These are phyloP conservation scores for Wickerhamiella bombiphila DNA, from an alignment of 805 yeast species.

Conservation along the genomic window DNA sequence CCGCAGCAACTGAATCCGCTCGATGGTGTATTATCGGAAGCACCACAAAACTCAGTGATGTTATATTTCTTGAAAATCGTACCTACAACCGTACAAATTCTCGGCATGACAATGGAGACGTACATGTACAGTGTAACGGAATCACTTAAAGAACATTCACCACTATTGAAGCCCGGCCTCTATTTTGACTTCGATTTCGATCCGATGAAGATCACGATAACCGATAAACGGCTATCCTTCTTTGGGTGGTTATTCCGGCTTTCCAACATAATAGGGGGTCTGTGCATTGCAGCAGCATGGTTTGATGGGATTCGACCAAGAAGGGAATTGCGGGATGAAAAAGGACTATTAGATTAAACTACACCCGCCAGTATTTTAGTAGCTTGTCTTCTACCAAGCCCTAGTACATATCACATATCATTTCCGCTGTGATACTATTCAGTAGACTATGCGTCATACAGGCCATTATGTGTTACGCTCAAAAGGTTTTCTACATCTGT, in stretches of 20 bases:
- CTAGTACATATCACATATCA: too few relatives aligned
- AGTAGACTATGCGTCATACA: too few relatives aligned
- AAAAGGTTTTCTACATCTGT: too few relatives aligned
- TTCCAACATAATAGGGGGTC: slow-evolving; percentile 72
- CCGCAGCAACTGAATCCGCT: slow-evolving; percentile 82
- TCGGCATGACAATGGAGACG: slow-evolving; percentile 64
- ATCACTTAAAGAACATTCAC: background rate
- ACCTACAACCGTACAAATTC: slow-evolving; percentile 50
- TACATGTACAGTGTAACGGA: slow-evolving; percentile 54
- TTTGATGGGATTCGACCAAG: background rate
- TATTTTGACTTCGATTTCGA: slow-evolving; percentile 79
- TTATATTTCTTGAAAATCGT: slow-evolving; percentile 66
- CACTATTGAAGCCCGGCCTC: slow-evolving; percentile 48
- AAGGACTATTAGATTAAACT: too few relatives aligned
- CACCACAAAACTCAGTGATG: slow-evolving; percentile 28
- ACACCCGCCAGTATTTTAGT: too few relatives aligned
- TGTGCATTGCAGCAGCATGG: slow-evolving; percentile 26
- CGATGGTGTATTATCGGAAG: slow-evolving; percentile 47
- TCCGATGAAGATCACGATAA: slow-evolving; percentile 56
- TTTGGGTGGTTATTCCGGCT: slow-evolving; percentile 61
- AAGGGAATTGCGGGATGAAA: background rate
- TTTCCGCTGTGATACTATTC: too few relatives aligned
- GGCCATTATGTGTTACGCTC: too few relatives aligned
- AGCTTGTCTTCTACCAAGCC: too few relatives aligned
- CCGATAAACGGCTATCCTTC: slow-evolving; percentile 63